Conservation (phyloP, 192 early-diverging fungal species). For the Podila verticillata region DNA sequence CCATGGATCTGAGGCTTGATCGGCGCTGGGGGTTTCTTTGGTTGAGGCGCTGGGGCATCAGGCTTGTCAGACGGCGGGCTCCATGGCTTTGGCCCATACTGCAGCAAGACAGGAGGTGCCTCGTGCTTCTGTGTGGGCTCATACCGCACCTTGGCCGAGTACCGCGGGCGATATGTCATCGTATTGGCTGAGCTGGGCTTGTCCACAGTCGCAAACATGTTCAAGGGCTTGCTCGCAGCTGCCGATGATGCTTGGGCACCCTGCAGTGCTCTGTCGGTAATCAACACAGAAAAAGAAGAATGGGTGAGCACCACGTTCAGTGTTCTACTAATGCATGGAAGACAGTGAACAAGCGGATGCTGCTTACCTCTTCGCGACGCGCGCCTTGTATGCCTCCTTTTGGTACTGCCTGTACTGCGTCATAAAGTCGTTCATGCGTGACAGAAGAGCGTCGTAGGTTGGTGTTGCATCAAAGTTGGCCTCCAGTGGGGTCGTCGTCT, state of each 20-base stretch:
- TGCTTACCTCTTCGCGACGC: slow-evolving; percentile 10
- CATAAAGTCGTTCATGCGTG: neutral
- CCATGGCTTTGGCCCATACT: slow-evolving; percentile 12
- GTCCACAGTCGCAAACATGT: slow-evolving; percentile 11
- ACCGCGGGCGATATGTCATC: slow-evolving; percentile 10
- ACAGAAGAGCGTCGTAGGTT: neutral
- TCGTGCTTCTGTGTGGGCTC: slow-evolving; percentile 5
- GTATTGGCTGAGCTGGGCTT: slow-evolving; percentile 1
- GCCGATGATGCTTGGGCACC: neutral
- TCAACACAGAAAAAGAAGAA: neutral
- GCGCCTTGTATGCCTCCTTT: neutral
- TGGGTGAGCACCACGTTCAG: neutral
- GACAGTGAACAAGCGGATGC: neutral
- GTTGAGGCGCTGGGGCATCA: neutral
- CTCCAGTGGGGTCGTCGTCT: neutral
- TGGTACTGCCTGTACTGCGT: neutral
- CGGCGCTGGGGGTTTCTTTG: slow-evolving; percentile 1
- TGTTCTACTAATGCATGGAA: neutral
- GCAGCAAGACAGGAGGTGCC: neutral
- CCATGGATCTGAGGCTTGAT: slow-evolving; percentile 13
- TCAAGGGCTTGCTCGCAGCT: neutral
- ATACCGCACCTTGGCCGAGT: slow-evolving; percentile 8
- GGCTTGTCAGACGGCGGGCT: slow-evolving; percentile 5
- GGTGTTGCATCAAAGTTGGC: neutral
- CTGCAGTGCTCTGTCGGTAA: slow-evolving; percentile 9